A percentile compares a stretch with the other conserved stretches of the same genome.
Conservation (phyloP, 257 asterid species). For the Echites panduratus region DNA sequence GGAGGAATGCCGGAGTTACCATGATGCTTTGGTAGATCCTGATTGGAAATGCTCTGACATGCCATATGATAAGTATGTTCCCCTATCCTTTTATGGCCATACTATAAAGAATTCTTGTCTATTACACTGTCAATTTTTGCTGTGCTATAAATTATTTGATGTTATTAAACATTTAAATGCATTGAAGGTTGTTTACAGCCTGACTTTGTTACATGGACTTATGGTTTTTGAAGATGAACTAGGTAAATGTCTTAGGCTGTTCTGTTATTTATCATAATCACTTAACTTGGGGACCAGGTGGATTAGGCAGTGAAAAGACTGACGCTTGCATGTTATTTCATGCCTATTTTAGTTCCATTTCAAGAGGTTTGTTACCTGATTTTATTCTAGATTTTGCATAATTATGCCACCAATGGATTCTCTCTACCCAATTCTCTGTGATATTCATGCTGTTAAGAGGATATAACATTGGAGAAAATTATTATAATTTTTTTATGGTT, state of each 20-base stretch:
- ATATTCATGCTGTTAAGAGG: background rate
- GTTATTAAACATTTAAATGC: background rate
- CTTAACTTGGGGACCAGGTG: background rate
- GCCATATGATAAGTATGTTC: conserved; percentile 44
- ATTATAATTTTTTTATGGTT: too few relatives aligned
- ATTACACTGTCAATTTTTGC: background rate
- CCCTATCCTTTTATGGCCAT: background rate
- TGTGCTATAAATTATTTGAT: background rate
- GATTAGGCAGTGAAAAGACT: background rate
- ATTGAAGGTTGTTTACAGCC: background rate
- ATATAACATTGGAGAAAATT: too few relatives aligned
- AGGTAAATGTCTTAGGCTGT: background rate
- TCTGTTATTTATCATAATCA: conserved; percentile 1
- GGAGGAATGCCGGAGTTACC: conserved; percentile 47
- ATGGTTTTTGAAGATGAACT: background rate
- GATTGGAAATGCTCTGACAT: conserved; percentile 46
- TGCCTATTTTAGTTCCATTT: background rate
- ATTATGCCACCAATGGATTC: background rate
- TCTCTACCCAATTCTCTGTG: background rate
- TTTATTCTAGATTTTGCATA: background rate
- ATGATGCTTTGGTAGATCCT: conserved; percentile 37
- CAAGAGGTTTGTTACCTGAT: background rate
- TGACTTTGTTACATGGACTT: background rate
- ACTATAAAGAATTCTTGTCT: background rate
- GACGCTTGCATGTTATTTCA: too few relatives aligned